Base-by-base conservation (phyloP, 1,284 basidiomycete genomes). In the Ganoderma boninense region DNA sequence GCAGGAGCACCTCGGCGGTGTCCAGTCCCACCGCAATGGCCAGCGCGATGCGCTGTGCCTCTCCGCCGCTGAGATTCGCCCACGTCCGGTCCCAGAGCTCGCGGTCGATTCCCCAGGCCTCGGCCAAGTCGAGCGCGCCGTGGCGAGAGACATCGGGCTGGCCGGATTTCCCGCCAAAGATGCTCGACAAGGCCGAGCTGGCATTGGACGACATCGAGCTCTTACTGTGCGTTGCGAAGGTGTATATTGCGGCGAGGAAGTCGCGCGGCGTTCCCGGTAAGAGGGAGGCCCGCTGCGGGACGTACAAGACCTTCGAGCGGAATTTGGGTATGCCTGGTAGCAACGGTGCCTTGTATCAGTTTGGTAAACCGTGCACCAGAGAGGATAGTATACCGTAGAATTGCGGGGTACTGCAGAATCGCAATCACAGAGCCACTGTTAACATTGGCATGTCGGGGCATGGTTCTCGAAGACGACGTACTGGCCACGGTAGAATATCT, bases 281-380 rank as follows among this genome's bases (percentile, higher is more conserved):
- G 18, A 96, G 83, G 0, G 94, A 93, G 0, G 95, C 92, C 26
- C 95, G 86, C 80, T 97, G 95, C 0, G 95, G 95, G 56, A 96
- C 90, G 78, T 97, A 97, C 73, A 91, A 87, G 2, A 96, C 90
- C 69, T 86, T 87, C 0, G 92, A 94, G 65, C 95, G 89, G 81
- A 90, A 97, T 35, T 79, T 80, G 4, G 95, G 93, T 46, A 95
- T 87, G 16, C 93, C 94, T 94, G 76, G 29, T 13, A 49, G 4
- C 7, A 52, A 40, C 1, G 40, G 23, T 7, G 14, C 46, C 5
- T 20, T 23, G 8, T 5, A 11, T 49, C 10, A 46, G 40, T 38
- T 16, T 8, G 18, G 13, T 13, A n/a, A n/a, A 10, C 23, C 10
- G 7, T 42, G 26, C n/a, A 11, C 29, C 6, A 59, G 56, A 13